A percentile compares a stretch with the other conserved stretches of the same genome.
phyloP scores from a whole-genome alignment of 2,329 filamentous ascomycete species.

The Elsinoe ampelina region DNA sequence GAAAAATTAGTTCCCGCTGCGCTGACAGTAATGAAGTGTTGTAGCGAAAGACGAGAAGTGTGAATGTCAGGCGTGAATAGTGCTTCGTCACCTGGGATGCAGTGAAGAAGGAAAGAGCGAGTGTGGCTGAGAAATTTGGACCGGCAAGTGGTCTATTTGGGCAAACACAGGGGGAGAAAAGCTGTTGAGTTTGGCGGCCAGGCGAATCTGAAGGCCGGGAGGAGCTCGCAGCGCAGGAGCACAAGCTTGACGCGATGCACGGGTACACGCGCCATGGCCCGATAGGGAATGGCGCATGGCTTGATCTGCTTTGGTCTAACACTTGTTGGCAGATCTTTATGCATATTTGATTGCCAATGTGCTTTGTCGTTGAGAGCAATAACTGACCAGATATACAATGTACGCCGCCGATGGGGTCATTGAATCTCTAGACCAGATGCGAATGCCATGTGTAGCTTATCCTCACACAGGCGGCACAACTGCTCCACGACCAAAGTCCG shows the following conservation, averaged over 20 bases:
- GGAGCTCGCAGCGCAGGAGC: not conserved
- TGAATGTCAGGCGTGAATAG: conserved; percentile 1
- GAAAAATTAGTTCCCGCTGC: conserved; percentile 7
- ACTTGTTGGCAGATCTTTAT: conserved; percentile 9
- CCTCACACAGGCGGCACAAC: not conserved
- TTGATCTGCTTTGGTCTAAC: not conserved
- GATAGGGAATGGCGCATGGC: not conserved
- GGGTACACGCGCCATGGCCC: not conserved
- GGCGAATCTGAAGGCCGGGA: conserved; percentile 2
- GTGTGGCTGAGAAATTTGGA: conserved; percentile 8
- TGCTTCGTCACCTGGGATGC: not conserved
- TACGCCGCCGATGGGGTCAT: no score
- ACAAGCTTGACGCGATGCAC: conserved; percentile 7
- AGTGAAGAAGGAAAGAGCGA: conserved; percentile 9
- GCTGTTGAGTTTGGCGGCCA: conserved; percentile 4
- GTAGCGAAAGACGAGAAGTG: conserved; percentile 2
- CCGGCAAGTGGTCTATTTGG: not conserved
- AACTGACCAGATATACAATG: not conserved
- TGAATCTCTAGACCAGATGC: no score
- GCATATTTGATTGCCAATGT: not conserved
- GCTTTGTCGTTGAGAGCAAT: not conserved
- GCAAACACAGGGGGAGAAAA: conserved; percentile 3
- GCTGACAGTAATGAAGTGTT: conserved; percentile 5
- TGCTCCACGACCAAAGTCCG: not conserved
- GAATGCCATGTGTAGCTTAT: no score